phyloP scores from a whole-genome alignment of 257 asterid species.

The Primulina huaijiensis region DNA sequence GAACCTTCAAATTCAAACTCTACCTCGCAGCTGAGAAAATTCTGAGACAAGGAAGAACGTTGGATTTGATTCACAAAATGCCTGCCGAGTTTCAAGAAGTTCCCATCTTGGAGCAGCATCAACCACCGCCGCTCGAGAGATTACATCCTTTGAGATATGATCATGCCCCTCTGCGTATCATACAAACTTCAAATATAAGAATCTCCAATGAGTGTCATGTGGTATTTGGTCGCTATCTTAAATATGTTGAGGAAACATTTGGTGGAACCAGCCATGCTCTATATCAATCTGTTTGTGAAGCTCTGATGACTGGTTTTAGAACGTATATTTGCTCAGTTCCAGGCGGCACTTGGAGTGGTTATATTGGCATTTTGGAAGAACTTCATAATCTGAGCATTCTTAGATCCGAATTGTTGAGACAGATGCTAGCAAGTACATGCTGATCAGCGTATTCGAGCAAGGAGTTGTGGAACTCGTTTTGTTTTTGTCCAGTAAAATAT shows the following conservation, averaged over 20 bases:
- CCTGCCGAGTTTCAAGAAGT: neutral
- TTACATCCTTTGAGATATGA: neutral
- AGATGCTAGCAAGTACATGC: slow-evolving; percentile 14
- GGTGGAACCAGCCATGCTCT: slow-evolving; percentile 36
- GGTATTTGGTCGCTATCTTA: slow-evolving; percentile 37
- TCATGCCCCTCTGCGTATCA: neutral
- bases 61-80: neutral
- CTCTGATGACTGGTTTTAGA: slow-evolving; percentile 32
- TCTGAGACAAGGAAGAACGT: neutral
- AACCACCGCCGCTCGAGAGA: slow-evolving; percentile 1
- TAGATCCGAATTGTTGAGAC: slow-evolving; percentile 33
- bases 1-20: slow-evolving; percentile 44
- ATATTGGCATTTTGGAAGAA: slow-evolving; percentile 36
- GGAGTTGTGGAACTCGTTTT: no score
- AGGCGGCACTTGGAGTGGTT: slow-evolving; percentile 29
- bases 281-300: slow-evolving; percentile 22
- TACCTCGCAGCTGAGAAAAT: neutral
- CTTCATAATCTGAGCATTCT: slow-evolving; percentile 37
- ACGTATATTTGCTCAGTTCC: slow-evolving; percentile 29
- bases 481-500: neutral
- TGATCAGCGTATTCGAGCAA: slow-evolving; percentile 14
- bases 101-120: neutral
- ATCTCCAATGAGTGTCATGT: slow-evolving; percentile 24
- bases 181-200: neutral
- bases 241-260: slow-evolving; percentile 38